phyloP scores from a whole-genome alignment of 2,329 filamentous ascomycete species.

The Beauveria sp. region DNA sequence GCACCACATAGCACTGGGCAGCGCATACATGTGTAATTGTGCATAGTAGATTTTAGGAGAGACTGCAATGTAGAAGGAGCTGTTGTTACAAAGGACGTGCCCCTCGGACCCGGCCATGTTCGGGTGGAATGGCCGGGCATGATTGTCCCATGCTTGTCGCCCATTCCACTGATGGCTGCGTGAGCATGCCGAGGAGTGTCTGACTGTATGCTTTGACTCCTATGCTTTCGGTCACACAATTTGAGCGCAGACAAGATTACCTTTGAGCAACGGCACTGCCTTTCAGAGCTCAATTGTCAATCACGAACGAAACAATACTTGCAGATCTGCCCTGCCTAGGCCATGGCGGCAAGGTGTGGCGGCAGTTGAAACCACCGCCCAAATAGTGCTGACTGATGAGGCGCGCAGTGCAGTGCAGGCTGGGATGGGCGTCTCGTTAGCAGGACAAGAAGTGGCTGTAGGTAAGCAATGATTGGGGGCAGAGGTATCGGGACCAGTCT shows the following conservation, averaged over 20 bases:
- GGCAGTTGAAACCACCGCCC: slow-evolving; percentile 1
- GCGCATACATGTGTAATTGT: not conserved
- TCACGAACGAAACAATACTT: not conserved
- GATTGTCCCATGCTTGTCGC: not conserved
- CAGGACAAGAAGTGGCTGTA: not conserved
- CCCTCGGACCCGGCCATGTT: not conserved
- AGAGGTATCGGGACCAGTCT: slow-evolving; percentile 6
- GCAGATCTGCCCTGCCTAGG: not conserved
- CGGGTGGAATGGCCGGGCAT: not conserved
- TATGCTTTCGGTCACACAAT: not conserved
- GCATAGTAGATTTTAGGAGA: not conserved
- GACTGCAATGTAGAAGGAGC: too few relatives aligned
- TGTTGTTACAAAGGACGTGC: not conserved
- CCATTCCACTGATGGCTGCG: not conserved
- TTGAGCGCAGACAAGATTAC: not conserved
- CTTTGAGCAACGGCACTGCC: not conserved
- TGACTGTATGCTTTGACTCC: not conserved
- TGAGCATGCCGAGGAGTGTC: not conserved
- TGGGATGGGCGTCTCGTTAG: not conserved
- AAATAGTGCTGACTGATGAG: slow-evolving; percentile 9
- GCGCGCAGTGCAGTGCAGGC: not conserved
- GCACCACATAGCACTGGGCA: too few relatives aligned
- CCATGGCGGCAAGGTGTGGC: not conserved
- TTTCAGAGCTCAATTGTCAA: not conserved
- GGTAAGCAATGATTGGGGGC: not conserved